phyloP scores from a whole-genome alignment of 192 early-diverging fungal species.

The Linnemannia hyalina region DNA sequence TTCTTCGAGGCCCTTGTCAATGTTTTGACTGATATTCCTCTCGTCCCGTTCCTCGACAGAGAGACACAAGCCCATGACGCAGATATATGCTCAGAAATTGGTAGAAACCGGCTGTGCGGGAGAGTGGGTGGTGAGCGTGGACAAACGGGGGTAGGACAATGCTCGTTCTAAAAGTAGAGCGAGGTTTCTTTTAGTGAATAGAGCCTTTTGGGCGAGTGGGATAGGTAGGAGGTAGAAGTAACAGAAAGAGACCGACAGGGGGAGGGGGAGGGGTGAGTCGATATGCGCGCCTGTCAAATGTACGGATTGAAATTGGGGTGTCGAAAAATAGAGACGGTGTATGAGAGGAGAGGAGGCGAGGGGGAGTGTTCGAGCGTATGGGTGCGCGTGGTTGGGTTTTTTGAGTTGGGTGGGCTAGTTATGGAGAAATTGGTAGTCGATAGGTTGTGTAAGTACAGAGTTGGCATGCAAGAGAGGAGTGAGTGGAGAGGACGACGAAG shows the following conservation, averaged over 20 bases:
- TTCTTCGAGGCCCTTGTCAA: constrained; percentile 74
- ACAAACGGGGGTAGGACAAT: neutral
- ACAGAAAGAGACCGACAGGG: neutral
- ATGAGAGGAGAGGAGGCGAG: neutral
- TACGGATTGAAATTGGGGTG: constrained; percentile 16
- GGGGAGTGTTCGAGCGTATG: neutral
- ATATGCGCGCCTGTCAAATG: constrained; percentile 7
- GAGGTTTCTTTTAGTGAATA: neutral
- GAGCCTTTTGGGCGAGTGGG: constrained; percentile 4
- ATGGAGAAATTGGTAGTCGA: neutral
- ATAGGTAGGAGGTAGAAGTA: neutral
- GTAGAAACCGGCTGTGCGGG: constrained; percentile 58
- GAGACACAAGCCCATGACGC: constrained; percentile 77
- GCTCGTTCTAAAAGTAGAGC: constrained; percentile 15
- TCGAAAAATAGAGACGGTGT: neutral
- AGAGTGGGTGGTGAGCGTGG: neutral
- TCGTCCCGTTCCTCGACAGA: constrained; percentile 72
- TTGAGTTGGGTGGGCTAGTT: neutral
- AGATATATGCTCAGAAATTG: constrained; percentile 66
- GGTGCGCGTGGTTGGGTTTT: neutral
- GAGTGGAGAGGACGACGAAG: neutral
- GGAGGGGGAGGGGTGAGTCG: neutral
- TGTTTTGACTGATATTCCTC: constrained; percentile 63
- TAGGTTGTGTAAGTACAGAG: neutral
- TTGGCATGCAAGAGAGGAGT: neutral